Evolutionary conservation across 2,329 filamentous ascomycete species (phyloP).

Genomic region (Davidsoniella eucalypti): DNA sequence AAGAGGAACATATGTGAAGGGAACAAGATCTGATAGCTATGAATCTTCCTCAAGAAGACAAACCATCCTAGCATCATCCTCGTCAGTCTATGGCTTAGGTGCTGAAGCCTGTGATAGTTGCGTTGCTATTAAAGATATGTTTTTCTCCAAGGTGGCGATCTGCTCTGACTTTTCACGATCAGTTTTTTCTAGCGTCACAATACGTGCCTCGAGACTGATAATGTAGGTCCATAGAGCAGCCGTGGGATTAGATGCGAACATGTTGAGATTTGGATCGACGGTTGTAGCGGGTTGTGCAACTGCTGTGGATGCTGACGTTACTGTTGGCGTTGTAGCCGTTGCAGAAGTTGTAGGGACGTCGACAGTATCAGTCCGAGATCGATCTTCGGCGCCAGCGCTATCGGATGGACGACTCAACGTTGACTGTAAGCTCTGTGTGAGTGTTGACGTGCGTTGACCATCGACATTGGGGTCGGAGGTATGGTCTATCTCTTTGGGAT

Average conservation of each 20-base stretch:
- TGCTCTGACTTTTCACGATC: slow-evolving; percentile 24
- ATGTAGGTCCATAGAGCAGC: slow-evolving; percentile 57
- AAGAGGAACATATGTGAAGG: not conserved
- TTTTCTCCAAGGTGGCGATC: slow-evolving; percentile 21
- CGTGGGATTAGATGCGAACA: slow-evolving; percentile 41
- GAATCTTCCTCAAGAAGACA: too few relatives aligned
- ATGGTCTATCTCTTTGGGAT: slow-evolving; percentile 60
- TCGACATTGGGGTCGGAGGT: slow-evolving; percentile 16
- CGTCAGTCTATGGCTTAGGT: not conserved
- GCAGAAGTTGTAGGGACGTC: slow-evolving; percentile 21
- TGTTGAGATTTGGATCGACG: slow-evolving; percentile 46
- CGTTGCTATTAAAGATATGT: slow-evolving; percentile 21
- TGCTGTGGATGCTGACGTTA: not conserved
- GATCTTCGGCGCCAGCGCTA: slow-evolving; percentile 32
- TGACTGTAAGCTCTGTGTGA: slow-evolving; percentile 41
- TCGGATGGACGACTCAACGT: slow-evolving; percentile 26
- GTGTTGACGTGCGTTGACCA: not conserved
- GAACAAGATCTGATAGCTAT: not conserved
- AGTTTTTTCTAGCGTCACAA: slow-evolving; percentile 29
- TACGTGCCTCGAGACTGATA: slow-evolving; percentile 47
- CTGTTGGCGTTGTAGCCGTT: slow-evolving; percentile 13
- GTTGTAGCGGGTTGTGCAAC: slow-evolving; percentile 14
- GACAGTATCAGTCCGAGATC: not conserved
- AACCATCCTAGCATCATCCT: too few relatives aligned
- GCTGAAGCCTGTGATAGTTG: slow-evolving; percentile 15